Evolutionary conservation across 208 protist species (phyloP).

Genomic region (Acanthamoeba culbertsoni): DNA sequence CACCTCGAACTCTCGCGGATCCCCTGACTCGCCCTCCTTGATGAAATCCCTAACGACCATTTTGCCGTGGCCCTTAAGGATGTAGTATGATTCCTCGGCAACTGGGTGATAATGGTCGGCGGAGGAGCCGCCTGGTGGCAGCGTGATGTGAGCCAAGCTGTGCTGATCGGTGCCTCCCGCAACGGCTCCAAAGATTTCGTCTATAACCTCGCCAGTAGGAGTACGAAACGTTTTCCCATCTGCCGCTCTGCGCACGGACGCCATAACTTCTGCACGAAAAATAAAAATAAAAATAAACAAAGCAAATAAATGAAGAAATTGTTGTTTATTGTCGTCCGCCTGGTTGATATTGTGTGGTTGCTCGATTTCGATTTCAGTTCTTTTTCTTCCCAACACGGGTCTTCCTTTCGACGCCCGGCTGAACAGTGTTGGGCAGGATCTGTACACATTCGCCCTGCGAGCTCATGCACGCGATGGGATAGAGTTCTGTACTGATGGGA

Average conservation of each 20-base stretch:
- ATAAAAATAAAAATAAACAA: neutral
- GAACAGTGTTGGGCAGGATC: neutral
- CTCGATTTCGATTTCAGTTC: neutral
- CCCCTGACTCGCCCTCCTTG: neutral
- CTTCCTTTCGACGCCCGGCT: neutral
- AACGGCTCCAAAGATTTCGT: constrained; percentile 13
- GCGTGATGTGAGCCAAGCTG: constrained; percentile 43
- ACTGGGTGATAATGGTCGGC: constrained; percentile 42
- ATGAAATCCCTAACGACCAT: constrained; percentile 11
- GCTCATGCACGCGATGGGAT: constrained; percentile 22
- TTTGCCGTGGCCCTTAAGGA: constrained; percentile 31
- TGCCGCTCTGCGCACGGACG: neutral
- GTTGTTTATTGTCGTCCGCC: too few species aligned
- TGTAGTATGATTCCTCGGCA: constrained; percentile 45
- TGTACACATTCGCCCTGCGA: neutral
- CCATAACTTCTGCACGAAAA: neutral
- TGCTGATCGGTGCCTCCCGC: constrained; percentile 16
- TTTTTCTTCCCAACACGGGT: neutral
- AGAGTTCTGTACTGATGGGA: neutral
- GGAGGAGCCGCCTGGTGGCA: constrained; percentile 32
- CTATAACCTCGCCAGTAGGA: constrained; percentile 25
- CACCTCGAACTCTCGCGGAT: constrained; percentile 23
- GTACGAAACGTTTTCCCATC: neutral
- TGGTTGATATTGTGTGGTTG: neutral
- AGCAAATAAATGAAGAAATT: too few species aligned